Conservation (phyloP, 768 basidiomycete genomes). For the Suillus decipiens region DNA sequence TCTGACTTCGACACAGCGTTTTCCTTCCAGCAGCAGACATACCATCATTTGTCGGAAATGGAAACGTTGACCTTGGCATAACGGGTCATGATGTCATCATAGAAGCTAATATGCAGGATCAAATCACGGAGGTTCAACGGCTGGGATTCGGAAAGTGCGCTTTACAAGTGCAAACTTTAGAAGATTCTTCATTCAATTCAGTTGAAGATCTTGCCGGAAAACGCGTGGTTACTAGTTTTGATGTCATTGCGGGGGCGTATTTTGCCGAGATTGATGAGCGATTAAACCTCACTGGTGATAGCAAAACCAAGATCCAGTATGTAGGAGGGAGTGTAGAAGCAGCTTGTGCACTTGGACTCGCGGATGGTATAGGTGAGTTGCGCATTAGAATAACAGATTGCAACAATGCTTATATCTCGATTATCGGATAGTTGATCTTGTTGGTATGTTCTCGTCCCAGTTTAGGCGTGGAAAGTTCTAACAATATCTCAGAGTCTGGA, state of each 20-base stretch:
- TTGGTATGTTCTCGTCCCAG: constrained; percentile 65
- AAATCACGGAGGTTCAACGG: constrained; percentile 76
- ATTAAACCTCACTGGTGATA: constrained; percentile 50
- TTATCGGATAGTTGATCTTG: constrained; percentile 71
- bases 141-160: constrained; percentile 94
- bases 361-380: constrained; percentile 89
- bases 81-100: constrained; percentile 98
- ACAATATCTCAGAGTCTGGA: constrained; percentile 76
- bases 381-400: not conserved
- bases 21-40: constrained; percentile 98
- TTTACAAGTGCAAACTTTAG: constrained; percentile 90
- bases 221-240: constrained; percentile 93
- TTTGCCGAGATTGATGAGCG: constrained; percentile 68
- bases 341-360: constrained; percentile 92
- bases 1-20: constrained; percentile 52
- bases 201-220: constrained; percentile 86
- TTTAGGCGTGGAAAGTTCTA: not conserved
- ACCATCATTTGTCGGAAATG: constrained; percentile 97
- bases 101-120: constrained; percentile 79
- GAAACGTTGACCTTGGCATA: constrained; percentile 94
- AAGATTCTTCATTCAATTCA: constrained; percentile 62
- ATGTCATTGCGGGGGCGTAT: constrained; percentile 79
- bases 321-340: constrained; percentile 98
- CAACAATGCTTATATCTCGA: constrained; percentile 11
- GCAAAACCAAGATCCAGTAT: constrained; percentile 85